These are phyloP conservation scores for Melaleuca quinquenervia DNA, from an alignment of 345 rosid genomes.

Conservation along the genomic window DNA sequence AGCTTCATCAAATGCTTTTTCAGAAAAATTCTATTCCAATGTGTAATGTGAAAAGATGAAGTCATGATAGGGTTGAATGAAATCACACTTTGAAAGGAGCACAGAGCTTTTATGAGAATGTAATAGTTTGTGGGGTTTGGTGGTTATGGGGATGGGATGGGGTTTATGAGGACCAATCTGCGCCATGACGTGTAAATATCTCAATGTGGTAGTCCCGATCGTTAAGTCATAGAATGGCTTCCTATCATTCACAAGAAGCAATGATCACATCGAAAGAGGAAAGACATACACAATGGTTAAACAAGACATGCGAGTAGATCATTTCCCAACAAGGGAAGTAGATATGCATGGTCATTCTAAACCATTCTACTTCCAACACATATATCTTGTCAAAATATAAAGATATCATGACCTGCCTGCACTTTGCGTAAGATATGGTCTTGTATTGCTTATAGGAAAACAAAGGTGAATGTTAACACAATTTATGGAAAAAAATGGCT, in stretches of 20 bases:
- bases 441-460: not conserved
- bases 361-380: not conserved
- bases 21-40: not conserved
- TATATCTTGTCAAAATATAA: not conserved
- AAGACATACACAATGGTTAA: not conserved
- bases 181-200: not conserved
- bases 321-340: not conserved
- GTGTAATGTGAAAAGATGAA: not conserved
- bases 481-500: not conserved
- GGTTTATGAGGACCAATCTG: not conserved
- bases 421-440: not conserved
- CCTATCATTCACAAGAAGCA: not conserved
- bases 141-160: not conserved
- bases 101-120: not conserved
- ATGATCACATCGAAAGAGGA: not conserved
- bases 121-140: not conserved
- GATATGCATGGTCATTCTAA: not conserved
- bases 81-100: not conserved
- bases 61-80: not conserved
- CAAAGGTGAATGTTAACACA: not conserved
- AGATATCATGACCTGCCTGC: not conserved
- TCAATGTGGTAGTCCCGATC: not conserved
- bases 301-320: not conserved
- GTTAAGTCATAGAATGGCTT: not conserved
- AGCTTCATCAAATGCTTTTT: not conserved